A percentile compares a stretch with the other conserved stretches of the same genome.
phyloP scores from a whole-genome alignment of 257 asterid species.

The Solanum stenotomum region DNA sequence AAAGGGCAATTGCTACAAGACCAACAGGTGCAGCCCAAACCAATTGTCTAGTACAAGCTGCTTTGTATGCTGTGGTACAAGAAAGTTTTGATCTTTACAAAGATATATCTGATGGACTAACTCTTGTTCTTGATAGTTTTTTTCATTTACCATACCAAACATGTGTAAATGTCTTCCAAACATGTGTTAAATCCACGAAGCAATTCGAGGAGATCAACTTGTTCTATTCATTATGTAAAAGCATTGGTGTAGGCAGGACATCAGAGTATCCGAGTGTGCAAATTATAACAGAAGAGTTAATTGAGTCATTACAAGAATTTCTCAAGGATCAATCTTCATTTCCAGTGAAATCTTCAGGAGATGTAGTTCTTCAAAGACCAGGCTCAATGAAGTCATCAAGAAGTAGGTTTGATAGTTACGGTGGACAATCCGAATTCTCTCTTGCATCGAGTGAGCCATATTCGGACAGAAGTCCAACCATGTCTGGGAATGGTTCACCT shows the following conservation, averaged over 20 bases:
- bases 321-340: conserved; percentile 76
- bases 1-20: conserved; percentile 63
- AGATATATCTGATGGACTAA: conserved; percentile 66
- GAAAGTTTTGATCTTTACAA: conserved; percentile 71
- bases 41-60: conserved; percentile 41
- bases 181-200: conserved; percentile 58
- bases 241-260: conserved; percentile 53
- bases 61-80: conserved; percentile 62
- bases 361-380: conserved; percentile 12
- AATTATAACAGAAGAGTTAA: conserved; percentile 46
- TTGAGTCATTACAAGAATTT: conserved; percentile 62
- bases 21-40: conserved; percentile 61
- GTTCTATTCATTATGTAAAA: conserved; percentile 48
- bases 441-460: conserved; percentile 19
- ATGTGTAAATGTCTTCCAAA: conserved; percentile 58
- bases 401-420: conserved; percentile 19
- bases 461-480: conserved; percentile 10
- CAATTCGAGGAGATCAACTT: conserved; percentile 60
- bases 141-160: conserved; percentile 58
- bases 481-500: conserved; percentile 40
- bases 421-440: conserved; percentile 43
- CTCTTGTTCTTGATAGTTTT: conserved; percentile 57
- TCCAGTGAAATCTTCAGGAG: conserved; percentile 7
- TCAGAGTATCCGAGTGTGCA: conserved; percentile 69
- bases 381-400: background rate